Evolutionary conservation across 2,329 filamentous ascomycete species (phyloP), one percentile per base, ranked within the genome.

Genomic region (Graphiopsis chlorocephala): DNA sequence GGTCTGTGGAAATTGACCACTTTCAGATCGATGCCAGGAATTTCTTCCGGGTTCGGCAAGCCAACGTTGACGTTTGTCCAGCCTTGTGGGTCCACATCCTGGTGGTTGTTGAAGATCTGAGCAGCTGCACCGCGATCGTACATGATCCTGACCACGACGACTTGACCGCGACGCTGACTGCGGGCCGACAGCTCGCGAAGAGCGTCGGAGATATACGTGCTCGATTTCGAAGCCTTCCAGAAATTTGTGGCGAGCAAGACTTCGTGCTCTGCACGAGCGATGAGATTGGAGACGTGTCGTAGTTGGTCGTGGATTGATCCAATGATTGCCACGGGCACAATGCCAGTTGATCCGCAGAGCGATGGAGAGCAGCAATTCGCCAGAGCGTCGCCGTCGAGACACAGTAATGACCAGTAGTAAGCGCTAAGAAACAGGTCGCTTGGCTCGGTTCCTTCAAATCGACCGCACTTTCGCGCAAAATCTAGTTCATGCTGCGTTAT

Each of bases 241-340:
- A 87, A 91, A 70, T 91, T 92, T 0, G 91, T 93, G 0, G 88
- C 88, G 11, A 93, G 79, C 64, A 90, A 87, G 0, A 94, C 86
- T 71, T 94, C 91, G 35, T 84, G 84, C 70, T 91, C 83, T 0
- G 91, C 91, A 4, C 88, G 82, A 2, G 84, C 90, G 35, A 94
- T 93, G 23, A 91, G 80, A 69, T 93, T 93, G 1, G 89, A 86
- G 76, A 91, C 90, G 74, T 93, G 90, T 1, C 89, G 83, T 66
- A 86, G 86, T 29, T 93, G 86, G 73, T 93, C 90, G 0, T 88
- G 87, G 25, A 91, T 82, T 69, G 85, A 84, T 0, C 86, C 88
- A 29, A 93, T 86, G 47, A 92, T 84, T 0, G 88, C 90, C 68
- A 93, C 75, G 0, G 90, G 90, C 10, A 90, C 77, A 0, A 85